phyloP scores from a whole-genome alignment of 352 stramenopile genomes.

The Pythium pectinolyticum region DNA sequence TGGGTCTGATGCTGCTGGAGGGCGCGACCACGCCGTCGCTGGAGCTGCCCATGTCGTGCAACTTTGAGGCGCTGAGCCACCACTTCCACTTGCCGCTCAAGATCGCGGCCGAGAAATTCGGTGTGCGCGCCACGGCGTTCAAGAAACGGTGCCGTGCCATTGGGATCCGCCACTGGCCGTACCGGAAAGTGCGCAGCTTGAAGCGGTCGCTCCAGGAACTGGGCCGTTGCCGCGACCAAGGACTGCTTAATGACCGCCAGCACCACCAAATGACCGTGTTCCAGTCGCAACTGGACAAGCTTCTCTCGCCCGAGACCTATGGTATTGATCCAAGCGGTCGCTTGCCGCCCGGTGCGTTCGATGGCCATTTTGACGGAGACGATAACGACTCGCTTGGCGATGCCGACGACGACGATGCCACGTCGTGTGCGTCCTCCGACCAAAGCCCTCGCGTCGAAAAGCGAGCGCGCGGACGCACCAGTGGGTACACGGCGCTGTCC shows the following conservation, averaged over 20 bases:
- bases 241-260: constrained; percentile 74
- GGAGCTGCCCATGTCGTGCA: constrained; percentile 44
- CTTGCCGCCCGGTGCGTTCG: constrained; percentile 33
- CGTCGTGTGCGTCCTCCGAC: constrained; percentile 34
- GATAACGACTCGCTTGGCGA: constrained; percentile 34
- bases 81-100: constrained; percentile 66
- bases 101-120: constrained; percentile 59
- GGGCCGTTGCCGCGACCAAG: constrained; percentile 61
- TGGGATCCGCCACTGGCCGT: constrained; percentile 63
- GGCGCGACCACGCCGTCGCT: constrained; percentile 26
- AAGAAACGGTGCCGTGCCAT: constrained; percentile 64
- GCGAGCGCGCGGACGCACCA: too few relatives aligned
- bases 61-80: constrained; percentile 47
- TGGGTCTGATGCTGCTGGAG: constrained; percentile 27
- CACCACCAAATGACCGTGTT: constrained; percentile 63
- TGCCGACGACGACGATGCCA: constrained; percentile 32
- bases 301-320: constrained; percentile 78
- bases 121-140: constrained; percentile 59
- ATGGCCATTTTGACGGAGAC: constrained; percentile 26
- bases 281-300: constrained; percentile 67
- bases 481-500: constrained; percentile 22
- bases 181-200: constrained; percentile 59
- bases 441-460: constrained; percentile 36
- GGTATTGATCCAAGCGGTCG: constrained; percentile 73
- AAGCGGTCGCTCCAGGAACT: constrained; percentile 61